Conservation (phyloP, 2,329 filamentous ascomycete species). For the Botryosphaeria dothidea region DNA sequence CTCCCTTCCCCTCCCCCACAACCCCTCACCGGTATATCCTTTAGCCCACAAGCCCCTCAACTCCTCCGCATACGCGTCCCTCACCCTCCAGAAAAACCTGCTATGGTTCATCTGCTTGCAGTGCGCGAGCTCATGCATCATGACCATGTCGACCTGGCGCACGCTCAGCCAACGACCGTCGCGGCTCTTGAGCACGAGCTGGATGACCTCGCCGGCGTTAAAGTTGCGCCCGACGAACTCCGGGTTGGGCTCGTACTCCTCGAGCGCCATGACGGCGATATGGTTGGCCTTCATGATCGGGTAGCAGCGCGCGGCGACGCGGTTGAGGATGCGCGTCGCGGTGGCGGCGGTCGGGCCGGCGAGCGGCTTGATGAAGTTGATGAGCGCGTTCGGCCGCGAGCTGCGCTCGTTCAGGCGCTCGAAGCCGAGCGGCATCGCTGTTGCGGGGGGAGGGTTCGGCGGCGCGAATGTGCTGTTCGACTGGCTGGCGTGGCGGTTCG, state of each 20-base stretch:
- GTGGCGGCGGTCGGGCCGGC: constrained; percentile 51
- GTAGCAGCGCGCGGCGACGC: constrained; percentile 66
- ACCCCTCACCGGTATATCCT: constrained; percentile 75
- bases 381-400: constrained; percentile 73
- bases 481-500: not conserved
- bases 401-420: constrained; percentile 75
- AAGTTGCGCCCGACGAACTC: constrained; percentile 90
- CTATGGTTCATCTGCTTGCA: constrained; percentile 93
- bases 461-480: not conserved
- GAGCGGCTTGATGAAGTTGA: constrained; percentile 83
- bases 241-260: constrained; percentile 77
- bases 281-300: constrained; percentile 57
- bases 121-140: constrained; percentile 90
- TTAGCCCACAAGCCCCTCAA: constrained; percentile 70
- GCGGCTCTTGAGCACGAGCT: constrained; percentile 74
- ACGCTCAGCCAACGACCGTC: constrained; percentile 74
- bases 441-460: not conserved
- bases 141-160: constrained; percentile 86
- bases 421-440: constrained; percentile 72
- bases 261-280: constrained; percentile 57
- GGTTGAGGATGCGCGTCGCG: constrained; percentile 38
- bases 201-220: constrained; percentile 84
- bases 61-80: constrained; percentile 70
- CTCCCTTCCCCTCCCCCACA: constrained; percentile 74
- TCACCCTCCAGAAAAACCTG: constrained; percentile 75